Evolutionary conservation across 108 stramenopile genomes (phyloP), one percentile per base, ranked within the genome.

Genomic region (Fistulifera pelliculosa): DNA sequence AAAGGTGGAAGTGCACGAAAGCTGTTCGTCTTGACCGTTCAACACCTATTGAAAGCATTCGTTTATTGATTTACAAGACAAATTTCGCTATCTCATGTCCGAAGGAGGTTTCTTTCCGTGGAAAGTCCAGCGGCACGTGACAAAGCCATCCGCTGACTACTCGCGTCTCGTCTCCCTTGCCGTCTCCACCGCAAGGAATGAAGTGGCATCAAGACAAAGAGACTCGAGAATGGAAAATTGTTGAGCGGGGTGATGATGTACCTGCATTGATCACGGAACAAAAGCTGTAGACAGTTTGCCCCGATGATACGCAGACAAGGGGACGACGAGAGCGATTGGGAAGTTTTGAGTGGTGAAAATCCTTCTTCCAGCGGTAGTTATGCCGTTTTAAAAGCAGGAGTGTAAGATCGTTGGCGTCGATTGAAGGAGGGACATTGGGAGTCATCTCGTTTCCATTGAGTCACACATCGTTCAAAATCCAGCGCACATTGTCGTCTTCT

Each of bases 401-500:
- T 19, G 44, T 45, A 17, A 17, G 44, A 45, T 45, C 44, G 44
- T 11, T 45, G 19, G 44, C 44, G 19, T 19, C 19, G 4, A 8
- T 45, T 17, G 44, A 45, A 45, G 31, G 31, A 6, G 31, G 31
- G 31, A 35, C 31, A 35, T 35, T 35, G 31, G 6, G 31, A 17
- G 21, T 19, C 44, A 45, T 21, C 44, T 19, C 44, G 44, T 51
- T 18, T 5, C 19, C 6, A 3, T 27, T n/a, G n/a, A 51, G 21
- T n/a, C 26, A 23, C 16, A 22, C 63, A 1, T 76, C 70, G 0
- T 13, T 69, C 18, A 64, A 66, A 35, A 71, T 71, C 2, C 71
- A 78, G 48, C 54, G 65, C 58, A 71, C 76, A 23, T 27, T 39
- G 14, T 70, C 72, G 2, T 70, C 59, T 31, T 79, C 66, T 6